Evolutionary conservation across 257 asterid genomes (phyloP).

Genomic region (Solanum phureja): DNA sequence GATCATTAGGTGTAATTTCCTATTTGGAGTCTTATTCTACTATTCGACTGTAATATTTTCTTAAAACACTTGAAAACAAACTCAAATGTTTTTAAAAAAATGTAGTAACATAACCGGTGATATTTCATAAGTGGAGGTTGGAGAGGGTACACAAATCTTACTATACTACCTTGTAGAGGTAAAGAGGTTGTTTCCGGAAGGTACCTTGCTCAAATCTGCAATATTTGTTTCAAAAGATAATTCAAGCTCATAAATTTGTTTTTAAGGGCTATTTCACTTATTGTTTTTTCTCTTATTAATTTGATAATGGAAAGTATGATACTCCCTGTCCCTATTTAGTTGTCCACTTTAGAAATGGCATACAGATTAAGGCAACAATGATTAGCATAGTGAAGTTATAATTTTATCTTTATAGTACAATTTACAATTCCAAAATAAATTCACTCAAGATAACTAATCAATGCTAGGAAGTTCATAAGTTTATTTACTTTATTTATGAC

Average conservation of each 20-base stretch:
- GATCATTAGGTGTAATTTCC: not conserved
- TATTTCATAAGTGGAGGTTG: not conserved
- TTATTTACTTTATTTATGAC: no score
- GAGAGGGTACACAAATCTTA: not conserved
- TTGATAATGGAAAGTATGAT: not conserved
- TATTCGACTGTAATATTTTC: not conserved
- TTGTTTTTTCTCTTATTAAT: not conserved
- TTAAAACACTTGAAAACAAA: not conserved
- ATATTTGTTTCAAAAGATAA: not conserved
- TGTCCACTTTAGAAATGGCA: no score
- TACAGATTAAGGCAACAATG: no score
- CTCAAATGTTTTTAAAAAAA: not conserved
- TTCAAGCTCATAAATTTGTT: not conserved
- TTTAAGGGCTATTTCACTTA: not conserved
- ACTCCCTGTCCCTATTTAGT: no score
- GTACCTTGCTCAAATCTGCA: no score
- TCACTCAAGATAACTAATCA: no score
- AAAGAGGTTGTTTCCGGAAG: not conserved
- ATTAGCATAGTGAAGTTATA: no score
- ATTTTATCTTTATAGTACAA: no score
- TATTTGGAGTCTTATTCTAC: not conserved
- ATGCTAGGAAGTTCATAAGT: no score
- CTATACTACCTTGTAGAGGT: no score
- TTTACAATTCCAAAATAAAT: no score
- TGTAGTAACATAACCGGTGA: not conserved